Percentiles rank a stretch among this genome's conserved stretches.
These are phyloP conservation scores for Kappamyces sp. DNA, from an alignment of 192 early-diverging fungal species.

Conservation along the genomic window DNA sequence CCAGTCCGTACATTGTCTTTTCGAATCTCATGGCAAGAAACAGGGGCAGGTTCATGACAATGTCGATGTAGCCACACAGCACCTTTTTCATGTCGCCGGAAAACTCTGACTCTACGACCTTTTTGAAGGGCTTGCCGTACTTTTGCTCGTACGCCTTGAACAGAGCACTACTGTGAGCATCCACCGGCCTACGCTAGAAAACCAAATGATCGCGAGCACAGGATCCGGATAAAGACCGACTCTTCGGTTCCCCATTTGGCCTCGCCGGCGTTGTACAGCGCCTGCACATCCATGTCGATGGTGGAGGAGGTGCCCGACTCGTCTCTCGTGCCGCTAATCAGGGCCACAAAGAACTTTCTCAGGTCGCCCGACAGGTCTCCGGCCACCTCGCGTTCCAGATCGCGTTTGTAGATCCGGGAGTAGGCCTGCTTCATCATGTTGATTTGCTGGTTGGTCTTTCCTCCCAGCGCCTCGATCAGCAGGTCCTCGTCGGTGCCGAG, in stretches of 20 bases:
- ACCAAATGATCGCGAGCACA: constrained; percentile 18
- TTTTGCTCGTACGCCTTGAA: constrained; percentile 35
- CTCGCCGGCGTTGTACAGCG: constrained; percentile 41
- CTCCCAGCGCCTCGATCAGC: constrained; percentile 41
- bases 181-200: constrained; percentile 24
- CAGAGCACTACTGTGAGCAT: constrained; percentile 3
- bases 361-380: constrained; percentile 32
- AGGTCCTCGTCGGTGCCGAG: constrained; percentile 41
- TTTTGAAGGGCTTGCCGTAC: constrained; percentile 28
- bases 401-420: constrained; percentile 17
- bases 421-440: constrained; percentile 35
- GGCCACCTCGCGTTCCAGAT: constrained; percentile 24
- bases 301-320: constrained; percentile 19
- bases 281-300: constrained; percentile 32
- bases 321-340: constrained; percentile 27
- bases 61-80: constrained; percentile 25
- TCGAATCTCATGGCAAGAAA: constrained; percentile 38
- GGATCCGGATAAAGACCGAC: constrained; percentile 30
- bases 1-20: constrained; percentile 43
- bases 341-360: constrained; percentile 20
- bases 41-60: constrained; percentile 19
- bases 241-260: constrained; percentile 43
- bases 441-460: constrained; percentile 44
- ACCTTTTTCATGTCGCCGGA: constrained; percentile 35
- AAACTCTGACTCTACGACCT: constrained; percentile 40